Base-by-base conservation (phyloP, 768 basidiomycete species). In the Hericium alpestre region DNA sequence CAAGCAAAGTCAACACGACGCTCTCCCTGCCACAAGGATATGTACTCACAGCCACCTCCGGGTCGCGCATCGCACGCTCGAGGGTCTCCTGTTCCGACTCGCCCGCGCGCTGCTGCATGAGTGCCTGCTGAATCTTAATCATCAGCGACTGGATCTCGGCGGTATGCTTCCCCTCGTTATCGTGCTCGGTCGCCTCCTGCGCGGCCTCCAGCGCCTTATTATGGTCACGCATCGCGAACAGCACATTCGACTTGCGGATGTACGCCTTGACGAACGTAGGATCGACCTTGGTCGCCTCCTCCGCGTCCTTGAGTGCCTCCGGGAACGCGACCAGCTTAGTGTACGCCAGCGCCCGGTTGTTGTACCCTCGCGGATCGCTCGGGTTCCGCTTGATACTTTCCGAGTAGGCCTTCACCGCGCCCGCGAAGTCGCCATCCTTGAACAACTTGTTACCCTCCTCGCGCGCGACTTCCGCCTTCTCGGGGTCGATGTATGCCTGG, bases 361-460 rank as follows among this genome's bases (percentile, higher is more conserved):
- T 98, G 76, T 97, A 99, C 9, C 90, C 93, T 61, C 87, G 79
- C 13, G 95, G 81, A 67, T 99, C 96, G 39, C 72, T 69, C 43
- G 96, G 95, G 65, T 91, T 86, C 52, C 96, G 87, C 75, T 97
- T 97, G 79, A 98, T 96, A 60, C 92, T 88, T 73, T 99, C 96
- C 39, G 89, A 80, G 74, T 99, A 99, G 40, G 79, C 76, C 74
- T 90, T 93, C 63, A 99, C 94, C 0, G 95, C 89, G 11, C 79
- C 83, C 11, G 84, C 94, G 71, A 93, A 99, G 70, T 95, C 86
- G 18, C 93, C 95, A 2, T 72, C 77, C 76, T 97, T 98, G 82
- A 97, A 99, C 39, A 84, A 79, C 43, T 72, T 71, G 69, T 99
- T 99, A 10, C 96, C 96, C 68, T 95, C 91, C 70, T 96, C 92